Evolutionary conservation across 495 filamentous ascomycete genomes (phyloP).

Genomic region (Hyaloscypha hepaticicola): DNA sequence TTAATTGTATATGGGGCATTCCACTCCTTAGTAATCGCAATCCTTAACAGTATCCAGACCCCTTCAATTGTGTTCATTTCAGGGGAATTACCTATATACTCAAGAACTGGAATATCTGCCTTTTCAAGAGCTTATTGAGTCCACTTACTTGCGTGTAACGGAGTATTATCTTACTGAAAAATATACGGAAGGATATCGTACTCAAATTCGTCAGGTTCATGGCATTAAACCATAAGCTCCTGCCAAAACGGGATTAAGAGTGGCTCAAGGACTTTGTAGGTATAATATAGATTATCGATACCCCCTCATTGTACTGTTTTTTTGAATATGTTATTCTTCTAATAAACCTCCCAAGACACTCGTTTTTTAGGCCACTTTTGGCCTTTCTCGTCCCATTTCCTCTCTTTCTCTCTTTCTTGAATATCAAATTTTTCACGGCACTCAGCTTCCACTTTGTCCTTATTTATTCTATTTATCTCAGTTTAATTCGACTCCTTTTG

Average conservation of each 20-base stretch:
- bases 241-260: not conserved
- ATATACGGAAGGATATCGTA: not conserved
- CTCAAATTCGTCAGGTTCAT: no score
- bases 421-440: not conserved
- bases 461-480: slow-evolving; percentile 8
- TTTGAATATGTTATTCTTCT: slow-evolving; percentile 5
- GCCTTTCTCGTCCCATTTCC: not conserved
- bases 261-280: not conserved
- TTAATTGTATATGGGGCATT: not conserved
- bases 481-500: not conserved
- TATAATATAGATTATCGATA: slow-evolving; percentile 3
- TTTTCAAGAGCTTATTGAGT: not conserved
- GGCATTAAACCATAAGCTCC: no score
- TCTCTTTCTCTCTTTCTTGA: slow-evolving; percentile 9
- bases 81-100: slow-evolving; percentile 17
- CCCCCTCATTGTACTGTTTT: not conserved
- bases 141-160: slow-evolving; percentile 12
- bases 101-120: slow-evolving; percentile 12
- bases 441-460: slow-evolving; percentile 11
- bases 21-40: no score
- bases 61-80: no score
- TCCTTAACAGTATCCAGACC: no score
- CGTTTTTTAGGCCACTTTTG: no score
- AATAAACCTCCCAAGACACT: slow-evolving; percentile 15
- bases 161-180: slow-evolving; percentile 16